Evolutionary conservation across 345 rosid species (phyloP).

Genomic region (Stellera chamaejasme): DNA sequence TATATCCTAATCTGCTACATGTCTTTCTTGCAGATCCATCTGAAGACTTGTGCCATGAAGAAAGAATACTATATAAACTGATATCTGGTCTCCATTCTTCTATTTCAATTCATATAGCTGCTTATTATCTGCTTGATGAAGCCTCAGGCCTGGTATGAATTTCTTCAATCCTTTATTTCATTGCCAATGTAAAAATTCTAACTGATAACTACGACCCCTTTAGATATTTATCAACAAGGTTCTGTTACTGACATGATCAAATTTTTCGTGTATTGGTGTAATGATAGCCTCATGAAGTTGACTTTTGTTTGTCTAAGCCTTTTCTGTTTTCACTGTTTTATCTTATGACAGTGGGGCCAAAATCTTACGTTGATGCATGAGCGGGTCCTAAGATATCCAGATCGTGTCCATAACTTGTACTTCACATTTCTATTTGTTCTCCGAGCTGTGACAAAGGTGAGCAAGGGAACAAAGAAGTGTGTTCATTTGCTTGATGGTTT

Average conservation of each 20-base stretch:
- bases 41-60: slow-evolving; percentile 73
- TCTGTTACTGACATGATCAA: too few relatives aligned
- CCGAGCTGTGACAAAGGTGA: slow-evolving; percentile 19
- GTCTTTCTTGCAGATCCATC: slow-evolving; percentile 48
- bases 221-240: too few relatives aligned
- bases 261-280: too few relatives aligned
- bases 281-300: too few relatives aligned
- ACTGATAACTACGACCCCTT: too few relatives aligned
- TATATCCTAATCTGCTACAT: background rate
- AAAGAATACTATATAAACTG: slow-evolving; percentile 76
- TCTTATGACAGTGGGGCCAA: slow-evolving; percentile 83
- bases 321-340: background rate
- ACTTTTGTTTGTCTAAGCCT: too few relatives aligned
- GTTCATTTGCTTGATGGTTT: slow-evolving; percentile 1
- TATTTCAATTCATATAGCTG: slow-evolving; percentile 80
- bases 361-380: slow-evolving; percentile 75
- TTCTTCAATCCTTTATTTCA: too few relatives aligned
- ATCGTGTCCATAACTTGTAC: slow-evolving; percentile 82
- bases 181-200: too few relatives aligned
- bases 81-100: slow-evolving; percentile 98
- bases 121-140: slow-evolving; percentile 88
- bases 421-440: slow-evolving; percentile 87
- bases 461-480: slow-evolving; percentile 18
- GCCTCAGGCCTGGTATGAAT: slow-evolving; percentile 40
- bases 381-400: slow-evolving; percentile 76